phyloP scores from a whole-genome alignment of 2,329 filamentous ascomycete genomes.

The Falciphora oryzae region DNA sequence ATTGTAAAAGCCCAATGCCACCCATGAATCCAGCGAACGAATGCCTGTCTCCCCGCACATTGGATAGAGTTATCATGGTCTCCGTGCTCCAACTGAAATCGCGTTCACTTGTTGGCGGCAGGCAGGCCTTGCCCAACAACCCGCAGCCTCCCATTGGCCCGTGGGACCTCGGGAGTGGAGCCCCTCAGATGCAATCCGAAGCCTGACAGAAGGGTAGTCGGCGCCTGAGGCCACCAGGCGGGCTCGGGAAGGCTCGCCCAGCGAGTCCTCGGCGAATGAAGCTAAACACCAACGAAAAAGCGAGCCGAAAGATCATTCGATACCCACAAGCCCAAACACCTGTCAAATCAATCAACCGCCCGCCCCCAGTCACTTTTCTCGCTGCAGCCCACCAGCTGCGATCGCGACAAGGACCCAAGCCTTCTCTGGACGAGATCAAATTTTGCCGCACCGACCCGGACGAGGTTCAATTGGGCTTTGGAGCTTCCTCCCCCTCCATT shows the following conservation, averaged over 20 bases:
- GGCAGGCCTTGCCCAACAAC: background rate
- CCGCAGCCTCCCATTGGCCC: background rate
- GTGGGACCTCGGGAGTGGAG: background rate
- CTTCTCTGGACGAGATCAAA: background rate
- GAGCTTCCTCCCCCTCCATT: background rate
- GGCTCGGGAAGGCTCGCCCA: background rate
- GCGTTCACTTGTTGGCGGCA: no score
- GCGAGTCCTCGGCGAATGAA: background rate
- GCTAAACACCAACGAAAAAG: conserved; percentile 1
- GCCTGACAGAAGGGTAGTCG: background rate
- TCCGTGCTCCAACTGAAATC: no score
- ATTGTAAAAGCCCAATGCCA: background rate
- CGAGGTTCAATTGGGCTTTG: conserved; percentile 4
- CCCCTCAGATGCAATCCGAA: background rate
- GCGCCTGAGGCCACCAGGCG: background rate
- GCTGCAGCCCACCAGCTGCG: background rate
- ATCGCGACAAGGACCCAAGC: background rate
- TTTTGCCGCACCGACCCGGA: conserved; percentile 3
- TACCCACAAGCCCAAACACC: conserved; percentile 11
- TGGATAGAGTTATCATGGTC: background rate
- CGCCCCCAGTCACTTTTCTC: background rate
- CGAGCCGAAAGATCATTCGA: conserved; percentile 24
- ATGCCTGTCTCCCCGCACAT: background rate
- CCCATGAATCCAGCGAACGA: background rate
- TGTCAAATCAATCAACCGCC: background rate